phyloP scores from a whole-genome alignment of 805 yeast species.

The Ogataea chonburiensis region DNA sequence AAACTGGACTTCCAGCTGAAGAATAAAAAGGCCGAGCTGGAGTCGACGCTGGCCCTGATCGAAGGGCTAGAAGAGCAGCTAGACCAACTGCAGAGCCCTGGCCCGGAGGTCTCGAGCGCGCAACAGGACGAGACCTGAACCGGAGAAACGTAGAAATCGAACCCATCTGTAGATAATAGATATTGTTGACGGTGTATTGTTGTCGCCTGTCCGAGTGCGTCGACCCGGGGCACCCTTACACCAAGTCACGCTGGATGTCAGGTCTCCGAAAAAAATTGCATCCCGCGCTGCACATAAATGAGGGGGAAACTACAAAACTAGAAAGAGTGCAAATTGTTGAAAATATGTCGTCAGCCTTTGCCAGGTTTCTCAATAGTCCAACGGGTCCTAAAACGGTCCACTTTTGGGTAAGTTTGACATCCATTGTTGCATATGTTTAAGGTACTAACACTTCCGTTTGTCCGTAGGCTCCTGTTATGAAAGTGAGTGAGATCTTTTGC shows the following conservation, averaged over 20 bases:
- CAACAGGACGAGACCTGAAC: slow-evolving; percentile 1
- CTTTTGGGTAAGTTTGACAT: slow-evolving; percentile 70
- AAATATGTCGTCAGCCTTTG: slow-evolving; percentile 53
- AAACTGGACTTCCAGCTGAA: slow-evolving; percentile 12
- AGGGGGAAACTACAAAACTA: slow-evolving; percentile 3
- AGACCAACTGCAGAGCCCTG: slow-evolving; percentile 6
- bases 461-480: slow-evolving; percentile 55
- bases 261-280: slow-evolving; percentile 9
- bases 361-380: slow-evolving; percentile 73
- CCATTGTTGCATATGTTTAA: background rate
- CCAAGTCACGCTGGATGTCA: slow-evolving; percentile 10
- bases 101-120: slow-evolving; percentile 1
- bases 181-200: too few relatives aligned
- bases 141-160: background rate
- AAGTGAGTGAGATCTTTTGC: slow-evolving; percentile 31
- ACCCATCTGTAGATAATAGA: too few relatives aligned
- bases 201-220: too few relatives aligned
- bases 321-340: background rate
- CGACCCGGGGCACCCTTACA: too few relatives aligned
- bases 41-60: slow-evolving; percentile 10
- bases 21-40: slow-evolving; percentile 13
- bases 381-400: slow-evolving; percentile 98
- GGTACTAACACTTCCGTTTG: slow-evolving; percentile 14
- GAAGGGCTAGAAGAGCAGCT: slow-evolving; percentile 12
- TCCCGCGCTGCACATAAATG: slow-evolving; percentile 1